Percentiles rank a stretch among this genome's conserved stretches.
These are phyloP conservation scores for Colletotrichum cereale DNA, from an alignment of 2,329 filamentous ascomycete genomes.

Conservation along the genomic window DNA sequence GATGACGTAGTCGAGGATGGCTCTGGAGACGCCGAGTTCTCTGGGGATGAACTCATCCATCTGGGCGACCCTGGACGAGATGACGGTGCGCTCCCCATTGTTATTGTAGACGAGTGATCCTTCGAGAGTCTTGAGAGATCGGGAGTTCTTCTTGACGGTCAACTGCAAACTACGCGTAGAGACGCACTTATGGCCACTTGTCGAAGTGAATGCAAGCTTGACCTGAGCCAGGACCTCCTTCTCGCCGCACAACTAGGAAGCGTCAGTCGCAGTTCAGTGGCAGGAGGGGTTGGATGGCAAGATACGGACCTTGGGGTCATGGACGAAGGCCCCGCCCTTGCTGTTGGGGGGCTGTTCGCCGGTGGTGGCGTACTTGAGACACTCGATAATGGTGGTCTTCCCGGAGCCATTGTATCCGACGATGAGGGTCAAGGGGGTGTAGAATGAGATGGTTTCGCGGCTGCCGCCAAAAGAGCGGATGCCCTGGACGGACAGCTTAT, in stretches of 20 bases:
- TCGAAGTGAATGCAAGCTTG: constrained; percentile 86
- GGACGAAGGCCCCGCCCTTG: constrained; percentile 91
- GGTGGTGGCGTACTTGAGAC: constrained; percentile 97
- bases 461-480: constrained; percentile 83
- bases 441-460: constrained; percentile 86
- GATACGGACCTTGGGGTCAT: constrained; percentile 84
- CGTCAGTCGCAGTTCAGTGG: constrained; percentile 20
- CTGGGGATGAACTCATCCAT: constrained; percentile 87
- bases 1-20: constrained; percentile 93
- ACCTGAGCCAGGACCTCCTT: constrained; percentile 93
- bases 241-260: constrained; percentile 76
- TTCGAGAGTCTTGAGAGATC: constrained; percentile 87
- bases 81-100: constrained; percentile 81
- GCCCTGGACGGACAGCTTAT: constrained; percentile 88
- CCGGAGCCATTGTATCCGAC: constrained; percentile 98
- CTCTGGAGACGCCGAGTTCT: constrained; percentile 88
- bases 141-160: constrained; percentile 83
- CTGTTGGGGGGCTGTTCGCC: constrained; percentile 94
- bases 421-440: constrained; percentile 92
- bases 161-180: constrained; percentile 87
- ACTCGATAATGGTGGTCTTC: constrained; percentile 99
- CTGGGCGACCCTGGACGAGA: constrained; percentile 85
- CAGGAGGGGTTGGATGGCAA: not conserved
- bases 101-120: constrained; percentile 80
- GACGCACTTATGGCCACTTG: constrained; percentile 83